These are phyloP conservation scores for Moniliophthora roreri DNA, from an alignment of 1,284 basidiomycete species.

Conservation along the genomic window DNA sequence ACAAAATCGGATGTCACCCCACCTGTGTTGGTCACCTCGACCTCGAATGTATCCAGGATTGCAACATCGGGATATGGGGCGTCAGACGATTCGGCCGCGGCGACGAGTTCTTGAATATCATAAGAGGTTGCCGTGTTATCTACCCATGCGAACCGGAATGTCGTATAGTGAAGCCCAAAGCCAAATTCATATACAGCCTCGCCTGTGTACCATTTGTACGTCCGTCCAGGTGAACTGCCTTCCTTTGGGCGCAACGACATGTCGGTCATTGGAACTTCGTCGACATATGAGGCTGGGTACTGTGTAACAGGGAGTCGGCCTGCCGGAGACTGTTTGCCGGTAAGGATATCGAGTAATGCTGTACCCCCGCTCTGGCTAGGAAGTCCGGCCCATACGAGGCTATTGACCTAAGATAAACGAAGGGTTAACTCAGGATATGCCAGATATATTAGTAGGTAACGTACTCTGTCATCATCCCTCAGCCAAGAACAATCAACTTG, in stretches of 20 bases:
- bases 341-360: constrained; percentile 49
- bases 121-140: constrained; percentile 24
- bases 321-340: constrained; percentile 49
- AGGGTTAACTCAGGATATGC: no score
- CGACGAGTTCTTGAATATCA: constrained; percentile 39
- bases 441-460: no score
- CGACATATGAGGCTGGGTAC: constrained; percentile 48
- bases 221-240: constrained; percentile 47
- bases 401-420: constrained; percentile 39
- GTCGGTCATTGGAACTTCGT: constrained; percentile 54
- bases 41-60: constrained; percentile 45
- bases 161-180: constrained; percentile 53
- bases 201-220: constrained; percentile 59
- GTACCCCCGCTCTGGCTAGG: constrained; percentile 54
- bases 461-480: constrained; percentile 41
- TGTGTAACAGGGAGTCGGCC: constrained; percentile 55
- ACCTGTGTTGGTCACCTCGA: constrained; percentile 49
- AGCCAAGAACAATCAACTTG: constrained; percentile 50
- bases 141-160: constrained; percentile 41
- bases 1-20: constrained; percentile 51
- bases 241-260: constrained; percentile 51
- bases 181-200: constrained; percentile 51
- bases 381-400: constrained; percentile 56
- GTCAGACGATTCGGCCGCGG: constrained; percentile 18
- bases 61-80: constrained; percentile 40